Base-by-base conservation (phyloP, 1,139 yeast genomes). In the Kodamaea sp. region DNA sequence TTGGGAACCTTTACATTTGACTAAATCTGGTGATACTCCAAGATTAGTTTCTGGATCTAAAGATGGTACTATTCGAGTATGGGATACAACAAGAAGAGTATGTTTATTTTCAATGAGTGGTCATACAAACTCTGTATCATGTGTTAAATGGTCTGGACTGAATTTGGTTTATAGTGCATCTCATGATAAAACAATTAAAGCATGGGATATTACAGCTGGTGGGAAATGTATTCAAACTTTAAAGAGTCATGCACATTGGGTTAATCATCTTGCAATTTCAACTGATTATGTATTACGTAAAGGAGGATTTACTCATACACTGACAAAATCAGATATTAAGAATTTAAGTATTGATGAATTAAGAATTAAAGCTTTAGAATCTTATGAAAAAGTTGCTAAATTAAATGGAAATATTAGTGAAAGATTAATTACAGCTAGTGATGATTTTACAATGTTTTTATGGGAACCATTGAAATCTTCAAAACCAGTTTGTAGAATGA, bases 241-340 rank as follows among this genome's bases (percentile, higher is more conserved):
- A 47, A 82, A 81, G 58, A 78, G 94, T 34, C 99, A 92, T 60
- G 97, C 95, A 2, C 98, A 94, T 63, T 92, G 99, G 97, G 95
- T 92, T 36, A 92, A 92, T 59, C 97, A 92, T 62, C 71, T 92
- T 47, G 85, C 97, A 0, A 68, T 92, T 34, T 86, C 96, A 2
- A 90, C 97, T 0, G 99, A 92, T 56, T 84, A 84, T 54, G 95
- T 81, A 1, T 67, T 92, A 39, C 72, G 97, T 48, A 78, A 83
- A 47, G 98, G 97, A 35, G 79, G 95, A 8, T 82, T 78, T 63
- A 86, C 82, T 60, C 79, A 86, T 38, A 49, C 54, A 3, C 48
- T 62, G 2, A 44, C 55, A 34, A 52, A 58, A 38, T 47, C 49
- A 2, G 46, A 59, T 5, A 39, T 50, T 32, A 53, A 57, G 40